A percentile compares a stretch with the other conserved stretches of the same genome.
phyloP scores from a whole-genome alignment of 331 rosid genomes.

The Malus hybrid region DNA sequence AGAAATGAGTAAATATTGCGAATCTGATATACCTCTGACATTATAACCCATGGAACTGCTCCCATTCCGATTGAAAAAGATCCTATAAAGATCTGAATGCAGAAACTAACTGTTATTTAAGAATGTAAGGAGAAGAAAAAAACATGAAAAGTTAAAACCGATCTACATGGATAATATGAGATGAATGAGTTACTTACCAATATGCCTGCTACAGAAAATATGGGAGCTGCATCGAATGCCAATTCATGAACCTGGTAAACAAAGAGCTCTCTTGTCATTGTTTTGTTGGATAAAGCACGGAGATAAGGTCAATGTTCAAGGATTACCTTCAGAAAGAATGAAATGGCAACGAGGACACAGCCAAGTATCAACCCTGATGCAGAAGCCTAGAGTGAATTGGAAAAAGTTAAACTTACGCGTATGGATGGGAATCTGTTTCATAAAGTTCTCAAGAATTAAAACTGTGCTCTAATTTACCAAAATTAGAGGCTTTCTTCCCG shows the following conservation, averaged over 20 bases:
- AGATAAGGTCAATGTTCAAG: background rate
- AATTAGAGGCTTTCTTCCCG: conserved; percentile 84
- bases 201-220: conserved; percentile 63
- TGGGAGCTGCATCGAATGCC: conserved; percentile 44
- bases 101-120: background rate
- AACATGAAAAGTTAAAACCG: background rate
- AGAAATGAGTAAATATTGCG: background rate
- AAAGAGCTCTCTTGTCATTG: background rate
- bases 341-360: conserved; percentile 49
- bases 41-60: conserved; percentile 92
- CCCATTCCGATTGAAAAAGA: conserved; percentile 87
- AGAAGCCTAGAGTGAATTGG: conserved; percentile 44
- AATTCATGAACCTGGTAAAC: conserved; percentile 50
- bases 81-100: conserved; percentile 59
- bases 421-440: background rate
- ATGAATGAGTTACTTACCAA: conserved; percentile 39
- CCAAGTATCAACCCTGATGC: conserved; percentile 67
- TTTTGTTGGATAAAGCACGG: background rate
- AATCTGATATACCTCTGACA: conserved; percentile 73
- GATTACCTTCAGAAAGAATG: conserved; percentile 81
- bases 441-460: conserved; percentile 1
- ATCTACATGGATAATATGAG: background rate
- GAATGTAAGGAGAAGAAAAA: background rate
- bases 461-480: conserved; percentile 36
- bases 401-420: conserved; percentile 1